Conservation (phyloP, 495 filamentous ascomycete genomes). For the Daldinia caldariorum region DNA sequence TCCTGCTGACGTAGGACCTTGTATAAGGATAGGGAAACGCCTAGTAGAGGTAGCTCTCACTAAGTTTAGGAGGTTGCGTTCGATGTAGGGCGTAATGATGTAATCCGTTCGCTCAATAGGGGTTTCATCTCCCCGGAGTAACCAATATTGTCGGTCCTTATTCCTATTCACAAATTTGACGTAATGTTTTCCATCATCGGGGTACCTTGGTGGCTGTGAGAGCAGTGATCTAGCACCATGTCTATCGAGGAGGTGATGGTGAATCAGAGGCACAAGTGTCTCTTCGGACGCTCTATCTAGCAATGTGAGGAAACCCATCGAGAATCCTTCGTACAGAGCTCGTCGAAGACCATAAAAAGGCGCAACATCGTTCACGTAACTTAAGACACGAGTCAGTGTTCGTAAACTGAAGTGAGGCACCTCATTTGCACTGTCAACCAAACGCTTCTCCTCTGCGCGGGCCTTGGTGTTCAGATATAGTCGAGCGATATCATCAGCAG, state of each 20-base stretch:
- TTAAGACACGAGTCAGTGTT: conserved; percentile 89
- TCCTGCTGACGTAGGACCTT: conserved; percentile 95
- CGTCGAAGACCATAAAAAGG: conserved; percentile 87
- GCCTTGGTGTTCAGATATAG: conserved; percentile 88
- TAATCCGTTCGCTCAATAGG: conserved; percentile 84
- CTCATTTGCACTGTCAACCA: conserved; percentile 94
- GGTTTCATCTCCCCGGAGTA: conserved; percentile 73
- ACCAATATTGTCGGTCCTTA: conserved; percentile 85
- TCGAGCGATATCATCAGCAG: conserved; percentile 78
- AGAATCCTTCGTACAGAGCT: conserved; percentile 93
- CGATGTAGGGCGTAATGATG: conserved; percentile 94
- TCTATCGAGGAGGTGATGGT: conserved; percentile 77
- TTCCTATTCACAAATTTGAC: conserved; percentile 74
- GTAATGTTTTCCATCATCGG: conserved; percentile 78
- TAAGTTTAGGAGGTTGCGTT: conserved; percentile 91
- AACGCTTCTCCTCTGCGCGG: conserved; percentile 77
- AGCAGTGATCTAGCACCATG: conserved; percentile 73
- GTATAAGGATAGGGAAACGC: conserved; percentile 92
- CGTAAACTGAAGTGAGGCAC: conserved; percentile 95
- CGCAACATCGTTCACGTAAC: conserved; percentile 84
- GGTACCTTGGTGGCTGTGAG: conserved; percentile 75
- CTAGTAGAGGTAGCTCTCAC: conserved; percentile 91
- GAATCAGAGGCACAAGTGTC: conserved; percentile 80
- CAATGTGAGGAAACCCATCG: conserved; percentile 96
- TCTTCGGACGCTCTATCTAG: conserved; percentile 80